Evolutionary conservation across 73 alveolate genomes (phyloP).

Genomic region (Halteria grandinella): DNA sequence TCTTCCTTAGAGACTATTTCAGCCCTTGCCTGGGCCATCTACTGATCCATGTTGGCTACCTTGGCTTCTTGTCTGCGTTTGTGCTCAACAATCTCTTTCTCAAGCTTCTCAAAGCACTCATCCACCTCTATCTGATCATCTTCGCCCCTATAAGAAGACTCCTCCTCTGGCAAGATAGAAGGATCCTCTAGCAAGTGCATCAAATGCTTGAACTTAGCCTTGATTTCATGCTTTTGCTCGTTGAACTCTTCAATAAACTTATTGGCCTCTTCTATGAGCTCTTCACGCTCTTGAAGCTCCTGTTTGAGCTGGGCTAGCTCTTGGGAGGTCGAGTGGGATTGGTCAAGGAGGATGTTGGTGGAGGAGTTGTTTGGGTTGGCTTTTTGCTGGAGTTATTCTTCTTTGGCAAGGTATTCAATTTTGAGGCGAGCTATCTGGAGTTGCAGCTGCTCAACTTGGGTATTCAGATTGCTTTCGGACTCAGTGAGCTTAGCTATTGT

Average conservation of each 20-base stretch:
- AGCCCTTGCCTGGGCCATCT: neutral
- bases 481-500: neutral
- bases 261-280: slow-evolving; percentile 64
- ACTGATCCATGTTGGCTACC: neutral
- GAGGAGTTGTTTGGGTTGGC: neutral
- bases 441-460: neutral
- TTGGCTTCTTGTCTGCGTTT: slow-evolving; percentile 11
- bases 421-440: neutral
- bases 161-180: slow-evolving; percentile 55
- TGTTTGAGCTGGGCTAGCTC: neutral
- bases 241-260: slow-evolving; percentile 58
- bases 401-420: slow-evolving; percentile 13
- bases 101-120: slow-evolving; percentile 57
- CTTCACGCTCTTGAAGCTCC: slow-evolving; percentile 11
- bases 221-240: slow-evolving; percentile 70
- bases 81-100: slow-evolving; percentile 16
- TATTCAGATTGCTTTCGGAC: neutral
- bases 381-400: neutral
- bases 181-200: slow-evolving; percentile 21
- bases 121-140: slow-evolving; percentile 68
- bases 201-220: slow-evolving; percentile 68
- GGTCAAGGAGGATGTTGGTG: neutral
- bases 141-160: slow-evolving; percentile 60
- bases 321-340: neutral
- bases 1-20: neutral